Percentiles rank a stretch among this genome's conserved stretches.
Evolutionary conservation across 2,329 filamentous ascomycete species (phyloP).

Genomic region (Scedosporium boydii): DNA sequence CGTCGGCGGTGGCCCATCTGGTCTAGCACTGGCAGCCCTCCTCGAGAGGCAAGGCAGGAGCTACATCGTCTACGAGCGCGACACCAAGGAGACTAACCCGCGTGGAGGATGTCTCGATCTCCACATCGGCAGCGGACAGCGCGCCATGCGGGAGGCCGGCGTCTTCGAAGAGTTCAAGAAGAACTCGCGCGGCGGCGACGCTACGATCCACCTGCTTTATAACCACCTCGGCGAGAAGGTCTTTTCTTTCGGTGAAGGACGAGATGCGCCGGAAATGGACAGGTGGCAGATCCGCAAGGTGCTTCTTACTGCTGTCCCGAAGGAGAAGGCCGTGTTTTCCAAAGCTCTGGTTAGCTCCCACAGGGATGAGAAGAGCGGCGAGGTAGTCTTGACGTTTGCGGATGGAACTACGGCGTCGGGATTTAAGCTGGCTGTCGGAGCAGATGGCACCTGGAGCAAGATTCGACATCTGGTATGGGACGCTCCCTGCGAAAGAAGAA

Average conservation of each 20-base stretch:
- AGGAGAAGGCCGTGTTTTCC: constrained; percentile 35
- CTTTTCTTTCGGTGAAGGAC: constrained; percentile 16
- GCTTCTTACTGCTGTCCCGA: constrained; percentile 33
- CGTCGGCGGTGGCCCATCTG: constrained; percentile 18
- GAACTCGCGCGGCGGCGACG: constrained; percentile 41
- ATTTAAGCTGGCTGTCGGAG: constrained; percentile 29
- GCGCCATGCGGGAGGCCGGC: constrained; percentile 38
- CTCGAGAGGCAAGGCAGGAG: constrained; percentile 34
- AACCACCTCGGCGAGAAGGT: constrained; percentile 12
- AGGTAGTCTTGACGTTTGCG: constrained; percentile 26
- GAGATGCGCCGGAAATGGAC: constrained; percentile 40
- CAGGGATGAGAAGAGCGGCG: constrained; percentile 20
- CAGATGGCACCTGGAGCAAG: constrained; percentile 28
- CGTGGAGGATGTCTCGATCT: constrained; percentile 47
- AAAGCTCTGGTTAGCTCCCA: constrained; percentile 24
- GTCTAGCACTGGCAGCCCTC: constrained; percentile 40
- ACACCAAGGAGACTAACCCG: constrained; percentile 29
- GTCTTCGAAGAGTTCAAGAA: constrained; percentile 39
- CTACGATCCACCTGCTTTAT: constrained; percentile 24
- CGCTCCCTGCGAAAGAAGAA: too few species aligned
- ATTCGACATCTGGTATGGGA: constrained; percentile 23
- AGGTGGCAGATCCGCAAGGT: constrained; percentile 33
- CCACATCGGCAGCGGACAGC: constrained; percentile 39
- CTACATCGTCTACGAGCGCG: constrained; percentile 40
- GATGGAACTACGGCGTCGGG: constrained; percentile 20